A percentile compares a stretch with the other conserved stretches of the same genome.
These are phyloP conservation scores for Plectosphaerella plurivora DNA, from an alignment of 2,329 filamentous ascomycete species.

Conservation along the genomic window DNA sequence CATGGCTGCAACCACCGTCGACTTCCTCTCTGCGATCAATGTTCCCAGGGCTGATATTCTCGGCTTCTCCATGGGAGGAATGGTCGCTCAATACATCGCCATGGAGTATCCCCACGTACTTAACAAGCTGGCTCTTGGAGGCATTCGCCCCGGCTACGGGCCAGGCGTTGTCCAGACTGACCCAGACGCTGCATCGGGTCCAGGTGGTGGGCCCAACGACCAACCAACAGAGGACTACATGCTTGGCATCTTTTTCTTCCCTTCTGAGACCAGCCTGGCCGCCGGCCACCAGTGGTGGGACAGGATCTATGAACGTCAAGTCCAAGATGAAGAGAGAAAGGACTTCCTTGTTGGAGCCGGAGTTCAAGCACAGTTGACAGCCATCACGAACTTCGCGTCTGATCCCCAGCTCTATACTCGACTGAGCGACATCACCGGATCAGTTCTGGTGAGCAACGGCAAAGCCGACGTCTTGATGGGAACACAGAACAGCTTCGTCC, in stretches of 20 bases:
- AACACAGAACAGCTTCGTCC: neutral
- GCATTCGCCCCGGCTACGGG: neutral
- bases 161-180: neutral
- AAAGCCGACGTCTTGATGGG: neutral
- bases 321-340: neutral
- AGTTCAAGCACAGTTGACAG: neutral
- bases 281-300: neutral
- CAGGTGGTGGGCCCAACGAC: neutral
- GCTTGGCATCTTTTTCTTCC: neutral
- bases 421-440: neutral
- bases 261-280: neutral
- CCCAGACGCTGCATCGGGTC: neutral
- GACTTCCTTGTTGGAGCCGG: neutral
- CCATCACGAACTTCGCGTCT: neutral
- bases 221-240: neutral
- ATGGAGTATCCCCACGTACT: constrained; percentile 15
- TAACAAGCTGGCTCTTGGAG: neutral
- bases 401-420: neutral
- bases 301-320: neutral
- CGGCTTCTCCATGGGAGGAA: constrained; percentile 47
- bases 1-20: constrained; percentile 23
- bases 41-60: constrained; percentile 37
- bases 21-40: constrained; percentile 20
- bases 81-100: constrained; percentile 38
- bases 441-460: neutral